Conservation (phyloP, 2,329 filamentous ascomycete species). For the Magnaporthales sp. region DNA sequence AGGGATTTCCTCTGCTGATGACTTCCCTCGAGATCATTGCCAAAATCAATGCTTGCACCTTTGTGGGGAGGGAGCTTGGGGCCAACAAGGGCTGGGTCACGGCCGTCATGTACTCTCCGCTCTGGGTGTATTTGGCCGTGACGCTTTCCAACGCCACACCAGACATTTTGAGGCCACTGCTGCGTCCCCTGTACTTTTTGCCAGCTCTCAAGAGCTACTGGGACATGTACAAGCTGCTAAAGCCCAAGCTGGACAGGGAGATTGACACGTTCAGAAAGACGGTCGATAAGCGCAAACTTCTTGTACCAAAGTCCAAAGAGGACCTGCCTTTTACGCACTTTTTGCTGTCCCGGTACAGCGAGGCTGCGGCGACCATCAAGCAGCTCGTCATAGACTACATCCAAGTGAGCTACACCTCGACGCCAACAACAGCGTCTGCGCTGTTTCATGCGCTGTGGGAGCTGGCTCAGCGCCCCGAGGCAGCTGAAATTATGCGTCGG, state of each 20-base stretch:
- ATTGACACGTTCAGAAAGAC: neutral
- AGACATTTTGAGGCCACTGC: neutral
- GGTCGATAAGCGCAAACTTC: neutral
- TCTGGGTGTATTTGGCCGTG: neutral
- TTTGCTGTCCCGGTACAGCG: neutral
- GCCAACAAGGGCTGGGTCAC: neutral
- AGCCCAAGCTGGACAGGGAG: neutral
- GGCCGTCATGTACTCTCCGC: neutral
- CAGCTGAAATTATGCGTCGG: neutral
- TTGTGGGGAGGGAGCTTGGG: neutral
- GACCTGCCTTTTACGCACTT: neutral
- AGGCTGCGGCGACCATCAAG: neutral
- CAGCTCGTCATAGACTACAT: constrained; percentile 1
- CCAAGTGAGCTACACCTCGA: neutral
- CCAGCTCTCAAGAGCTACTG: neutral
- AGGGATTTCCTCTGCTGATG: neutral
- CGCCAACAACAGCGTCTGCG: neutral
- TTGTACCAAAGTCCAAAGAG: neutral
- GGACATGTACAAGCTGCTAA: neutral
- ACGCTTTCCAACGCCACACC: neutral
- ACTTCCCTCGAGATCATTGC: neutral
- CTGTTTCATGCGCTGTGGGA: neutral
- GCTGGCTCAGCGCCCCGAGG: neutral
- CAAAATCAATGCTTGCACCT: neutral
- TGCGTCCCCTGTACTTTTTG: neutral